Evolutionary conservation across 2,329 filamentous ascomycete genomes (phyloP).

Genomic region (Nakataea oryzae): DNA sequence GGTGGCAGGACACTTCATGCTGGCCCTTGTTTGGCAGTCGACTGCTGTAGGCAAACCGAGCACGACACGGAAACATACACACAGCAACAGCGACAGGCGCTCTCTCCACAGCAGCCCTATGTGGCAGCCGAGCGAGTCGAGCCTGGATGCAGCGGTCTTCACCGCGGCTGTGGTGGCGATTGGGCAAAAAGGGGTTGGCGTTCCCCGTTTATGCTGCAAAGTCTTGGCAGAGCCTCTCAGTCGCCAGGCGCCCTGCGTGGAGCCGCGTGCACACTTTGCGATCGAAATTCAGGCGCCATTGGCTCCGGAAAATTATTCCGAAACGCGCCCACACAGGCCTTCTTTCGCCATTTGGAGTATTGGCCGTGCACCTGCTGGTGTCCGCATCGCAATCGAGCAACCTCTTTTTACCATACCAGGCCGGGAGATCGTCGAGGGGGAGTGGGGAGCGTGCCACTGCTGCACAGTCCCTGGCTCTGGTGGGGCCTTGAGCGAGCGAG

Average conservation of each 20-base stretch:
- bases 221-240: background rate
- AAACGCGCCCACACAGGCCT: background rate
- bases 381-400: background rate
- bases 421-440: background rate
- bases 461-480: background rate
- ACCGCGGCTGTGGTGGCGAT: too few species aligned
- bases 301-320: background rate
- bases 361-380: too few species aligned
- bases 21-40: background rate
- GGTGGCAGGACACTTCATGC: background rate
- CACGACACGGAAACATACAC: too few species aligned
- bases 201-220: background rate
- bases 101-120: too few species aligned
- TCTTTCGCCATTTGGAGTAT: background rate
- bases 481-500: too few species aligned
- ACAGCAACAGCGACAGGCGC: background rate
- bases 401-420: background rate
- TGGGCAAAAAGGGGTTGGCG: too few species aligned
- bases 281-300: background rate
- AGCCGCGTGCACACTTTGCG: too few species aligned
- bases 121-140: too few species aligned
- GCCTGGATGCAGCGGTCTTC: too few species aligned
- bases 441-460: background rate
- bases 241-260: background rate
- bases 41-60: too few species aligned